Percentiles rank a stretch among this genome's conserved stretches.
phyloP scores from a whole-genome alignment of 345 rosid genomes.

The Eucalyptus cloeziana region DNA sequence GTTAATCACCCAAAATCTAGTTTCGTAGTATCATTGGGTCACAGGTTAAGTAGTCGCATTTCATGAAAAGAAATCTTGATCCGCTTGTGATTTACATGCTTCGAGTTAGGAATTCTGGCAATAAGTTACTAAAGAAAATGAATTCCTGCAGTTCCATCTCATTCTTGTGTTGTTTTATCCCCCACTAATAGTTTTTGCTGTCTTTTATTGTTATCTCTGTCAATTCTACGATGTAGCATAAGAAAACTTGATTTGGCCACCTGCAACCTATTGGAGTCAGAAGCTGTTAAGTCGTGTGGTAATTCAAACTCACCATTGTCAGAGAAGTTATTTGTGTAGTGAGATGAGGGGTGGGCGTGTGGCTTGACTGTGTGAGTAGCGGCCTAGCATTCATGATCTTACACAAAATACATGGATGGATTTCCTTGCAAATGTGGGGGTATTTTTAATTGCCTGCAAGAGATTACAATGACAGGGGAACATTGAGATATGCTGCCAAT shows the following conservation, averaged over 20 bases:
- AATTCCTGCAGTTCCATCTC: background rate
- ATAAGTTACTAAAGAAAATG: background rate
- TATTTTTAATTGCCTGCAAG: background rate
- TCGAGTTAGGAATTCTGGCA: background rate
- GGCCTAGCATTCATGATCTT: background rate
- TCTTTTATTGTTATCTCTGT: background rate
- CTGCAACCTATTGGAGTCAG: background rate
- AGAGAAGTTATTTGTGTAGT: background rate
- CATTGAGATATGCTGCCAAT: background rate
- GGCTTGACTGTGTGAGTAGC: background rate
- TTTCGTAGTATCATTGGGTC: background rate
- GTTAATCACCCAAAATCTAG: background rate
- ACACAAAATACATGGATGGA: background rate
- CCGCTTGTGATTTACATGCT: background rate
- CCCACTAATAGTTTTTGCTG: background rate
- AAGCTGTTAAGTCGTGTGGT: background rate
- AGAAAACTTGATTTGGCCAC: background rate
- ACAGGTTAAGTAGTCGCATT: background rate
- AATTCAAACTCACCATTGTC: background rate
- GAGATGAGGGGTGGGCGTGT: background rate
- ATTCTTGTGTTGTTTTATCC: background rate
- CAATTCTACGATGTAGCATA: background rate
- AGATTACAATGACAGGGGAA: background rate
- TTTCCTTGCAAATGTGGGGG: background rate
- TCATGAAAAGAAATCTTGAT: background rate